phyloP scores from a whole-genome alignment of 2,329 filamentous ascomycete genomes.

The Tolypocladium sp. region DNA sequence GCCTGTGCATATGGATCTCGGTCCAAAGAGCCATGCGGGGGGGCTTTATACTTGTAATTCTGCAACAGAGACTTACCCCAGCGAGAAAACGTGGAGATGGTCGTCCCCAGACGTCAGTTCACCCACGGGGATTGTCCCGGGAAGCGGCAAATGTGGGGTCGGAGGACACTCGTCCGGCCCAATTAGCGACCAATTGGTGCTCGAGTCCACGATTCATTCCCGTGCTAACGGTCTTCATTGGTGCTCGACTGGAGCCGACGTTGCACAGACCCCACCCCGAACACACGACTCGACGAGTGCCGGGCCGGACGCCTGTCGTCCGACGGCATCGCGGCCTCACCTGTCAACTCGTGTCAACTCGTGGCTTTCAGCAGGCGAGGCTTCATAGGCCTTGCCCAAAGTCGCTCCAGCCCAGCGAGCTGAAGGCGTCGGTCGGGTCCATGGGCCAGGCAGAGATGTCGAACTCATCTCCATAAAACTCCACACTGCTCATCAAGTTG shows the following conservation, averaged over 20 bases:
- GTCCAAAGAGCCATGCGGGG: neutral
- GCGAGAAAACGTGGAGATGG: neutral
- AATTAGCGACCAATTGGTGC: neutral
- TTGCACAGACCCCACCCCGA: neutral
- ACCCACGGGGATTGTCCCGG: neutral
- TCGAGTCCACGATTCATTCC: neutral
- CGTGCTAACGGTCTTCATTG: neutral
- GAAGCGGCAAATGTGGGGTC: neutral
- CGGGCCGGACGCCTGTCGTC: neutral
- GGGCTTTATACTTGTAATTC: neutral
- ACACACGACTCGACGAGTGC: neutral
- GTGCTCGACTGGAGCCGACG: neutral
- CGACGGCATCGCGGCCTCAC: neutral
- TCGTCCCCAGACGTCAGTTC: neutral
- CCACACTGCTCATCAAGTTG: neutral
- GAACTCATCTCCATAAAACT: slow-evolving; percentile 2
- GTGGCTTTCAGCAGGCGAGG: neutral
- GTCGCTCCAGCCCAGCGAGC: slow-evolving; percentile 3
- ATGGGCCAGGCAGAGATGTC: slow-evolving; percentile 10
- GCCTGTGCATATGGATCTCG: no score
- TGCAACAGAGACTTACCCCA: neutral
- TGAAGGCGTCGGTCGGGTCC: slow-evolving; percentile 7
- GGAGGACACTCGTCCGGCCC: neutral
- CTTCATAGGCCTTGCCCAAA: neutral
- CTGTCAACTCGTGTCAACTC: neutral